Evolutionary conservation across 2,329 filamentous ascomycete species (phyloP).

Genomic region (Thielaviopsis populi): DNA sequence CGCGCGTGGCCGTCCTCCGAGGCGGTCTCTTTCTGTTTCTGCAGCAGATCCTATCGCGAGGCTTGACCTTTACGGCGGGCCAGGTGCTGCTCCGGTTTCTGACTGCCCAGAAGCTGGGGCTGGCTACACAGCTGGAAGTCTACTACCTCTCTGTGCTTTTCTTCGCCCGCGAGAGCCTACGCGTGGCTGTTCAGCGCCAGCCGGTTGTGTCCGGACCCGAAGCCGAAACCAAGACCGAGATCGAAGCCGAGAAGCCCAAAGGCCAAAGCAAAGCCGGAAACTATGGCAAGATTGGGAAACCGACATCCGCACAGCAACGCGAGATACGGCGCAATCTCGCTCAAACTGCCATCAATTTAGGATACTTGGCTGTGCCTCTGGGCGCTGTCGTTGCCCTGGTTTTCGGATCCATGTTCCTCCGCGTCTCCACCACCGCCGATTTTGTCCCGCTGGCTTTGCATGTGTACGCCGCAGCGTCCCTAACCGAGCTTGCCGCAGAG

Average conservation of each 20-base stretch:
- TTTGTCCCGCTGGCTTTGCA: conserved; percentile 42
- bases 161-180: conserved; percentile 80
- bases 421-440: conserved; percentile 33
- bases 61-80: conserved; percentile 81
- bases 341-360: conserved; percentile 77
- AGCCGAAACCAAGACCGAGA: neutral
- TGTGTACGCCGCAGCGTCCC: conserved; percentile 41
- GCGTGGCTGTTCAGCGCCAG: conserved; percentile 80
- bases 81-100: conserved; percentile 79
- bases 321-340: conserved; percentile 25
- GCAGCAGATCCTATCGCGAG: conserved; percentile 75
- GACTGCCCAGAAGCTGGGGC: conserved; percentile 68
- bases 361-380: conserved; percentile 60
- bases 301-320: neutral
- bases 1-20: conserved; percentile 33
- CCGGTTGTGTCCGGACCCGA: neutral
- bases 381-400: conserved; percentile 49
- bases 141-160: conserved; percentile 89
- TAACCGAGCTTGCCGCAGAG: conserved; percentile 69
- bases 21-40: conserved; percentile 76
- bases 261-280: conserved; percentile 11
- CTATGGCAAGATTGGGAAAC: neutral
- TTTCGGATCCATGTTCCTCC: conserved; percentile 54
- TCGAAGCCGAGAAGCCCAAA: neutral
- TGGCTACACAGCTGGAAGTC: conserved; percentile 80